Conservation (phyloP, 352 stramenopile species). For the Pythium sp. region DNA sequence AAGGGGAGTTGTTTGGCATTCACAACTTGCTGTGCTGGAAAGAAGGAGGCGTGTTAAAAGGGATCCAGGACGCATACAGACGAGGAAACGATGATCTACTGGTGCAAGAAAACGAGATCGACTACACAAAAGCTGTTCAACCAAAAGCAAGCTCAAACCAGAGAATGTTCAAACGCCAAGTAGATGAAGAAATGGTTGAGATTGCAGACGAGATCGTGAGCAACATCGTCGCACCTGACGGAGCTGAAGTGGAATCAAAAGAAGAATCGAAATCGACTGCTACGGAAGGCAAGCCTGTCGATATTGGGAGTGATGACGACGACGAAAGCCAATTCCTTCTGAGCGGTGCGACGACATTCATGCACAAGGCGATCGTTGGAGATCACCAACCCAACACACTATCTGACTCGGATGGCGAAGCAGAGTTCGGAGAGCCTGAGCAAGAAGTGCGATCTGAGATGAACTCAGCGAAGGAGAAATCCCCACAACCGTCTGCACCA, state of each 20-base stretch:
- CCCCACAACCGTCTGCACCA: not conserved
- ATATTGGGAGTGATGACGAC: constrained; percentile 7
- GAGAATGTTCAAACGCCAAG: constrained; percentile 9
- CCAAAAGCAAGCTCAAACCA: not conserved
- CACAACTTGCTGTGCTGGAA: constrained; percentile 77
- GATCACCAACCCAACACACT: constrained; percentile 4
- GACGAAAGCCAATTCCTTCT: constrained; percentile 7
- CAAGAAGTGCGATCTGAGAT: constrained; percentile 8
- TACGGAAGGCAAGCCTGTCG: not conserved
- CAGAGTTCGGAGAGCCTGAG: not conserved
- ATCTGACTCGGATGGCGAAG: constrained; percentile 2
- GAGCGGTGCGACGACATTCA: constrained; percentile 9
- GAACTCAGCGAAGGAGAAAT: not conserved
- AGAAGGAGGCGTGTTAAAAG: constrained; percentile 65
- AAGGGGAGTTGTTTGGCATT: constrained; percentile 79
- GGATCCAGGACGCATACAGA: constrained; percentile 70
- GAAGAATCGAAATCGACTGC: not conserved
- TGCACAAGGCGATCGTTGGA: constrained; percentile 17
- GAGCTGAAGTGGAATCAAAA: not conserved
- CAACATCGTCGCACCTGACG: constrained; percentile 10
- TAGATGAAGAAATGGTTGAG: constrained; percentile 23
- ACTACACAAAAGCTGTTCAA: constrained; percentile 29
- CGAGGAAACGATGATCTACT: constrained; percentile 48
- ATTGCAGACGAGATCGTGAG: constrained; percentile 18
- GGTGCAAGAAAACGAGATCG: constrained; percentile 54